Evolutionary conservation across 176 grass and related monocot genomes (phyloP), one percentile per base, ranked within the genome.

Genomic region (Triticum aestivum): DNA sequence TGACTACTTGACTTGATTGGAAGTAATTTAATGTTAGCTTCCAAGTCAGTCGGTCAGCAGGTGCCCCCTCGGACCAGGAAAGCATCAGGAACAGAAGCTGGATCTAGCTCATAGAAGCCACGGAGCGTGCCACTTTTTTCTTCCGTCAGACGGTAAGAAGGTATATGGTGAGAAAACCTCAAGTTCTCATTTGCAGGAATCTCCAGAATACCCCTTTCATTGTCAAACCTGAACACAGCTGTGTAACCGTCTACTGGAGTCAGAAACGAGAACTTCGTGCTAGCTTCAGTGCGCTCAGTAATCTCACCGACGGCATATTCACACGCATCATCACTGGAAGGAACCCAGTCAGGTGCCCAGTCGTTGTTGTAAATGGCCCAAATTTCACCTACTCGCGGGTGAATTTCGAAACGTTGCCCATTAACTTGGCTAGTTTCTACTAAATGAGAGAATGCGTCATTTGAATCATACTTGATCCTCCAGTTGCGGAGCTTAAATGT

Each of bases 131-230:
- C 91, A 79, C 65, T 82, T 42, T 35, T 83, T 81, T 94, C 89
- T 30, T 93, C 72, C 70, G 85, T 88, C 75, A 97, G 87, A 14
- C 59, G 85, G 56, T 82, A 91, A 38, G 79, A 83, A 78, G 90
- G 95, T 44, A 97, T 93, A 49, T n/a, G 80, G 74, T 97, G 95
- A 32, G 95, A 97, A 81, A 97, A 97, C 65, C 39, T 86, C 24
- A 90, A 24, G 14, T 79, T 70, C 18, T 94, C 91, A 59, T 71
- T 74, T 69, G 68, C 42, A n/a, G 89, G 91, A 79, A 97, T 75
- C 62, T 73, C 74, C 42, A 89, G 44, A 58, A 37, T 65, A 21
- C 89, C 85, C 21, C 11, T 77, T 18, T 71, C 65, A 34, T 32
- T 52, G 78, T 93, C 87, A 70, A 69, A 86, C 74, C 30, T 91